phyloP scores from a whole-genome alignment of 177 flowering plant species.

The Vitis hybrid region DNA sequence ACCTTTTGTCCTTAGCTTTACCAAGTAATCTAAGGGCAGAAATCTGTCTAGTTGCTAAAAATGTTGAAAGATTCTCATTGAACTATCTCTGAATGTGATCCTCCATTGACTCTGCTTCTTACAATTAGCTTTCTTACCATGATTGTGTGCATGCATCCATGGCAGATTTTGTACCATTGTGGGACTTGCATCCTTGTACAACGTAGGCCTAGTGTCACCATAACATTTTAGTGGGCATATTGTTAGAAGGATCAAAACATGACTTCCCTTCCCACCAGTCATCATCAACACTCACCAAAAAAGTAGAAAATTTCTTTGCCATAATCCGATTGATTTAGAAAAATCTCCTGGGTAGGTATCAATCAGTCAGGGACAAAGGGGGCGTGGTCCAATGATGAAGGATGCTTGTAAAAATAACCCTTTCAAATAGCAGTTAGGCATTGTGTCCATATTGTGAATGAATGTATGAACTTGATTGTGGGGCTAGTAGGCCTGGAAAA shows the following conservation, averaged over 20 bases:
- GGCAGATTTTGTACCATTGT: neutral
- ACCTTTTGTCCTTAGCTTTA: too few species aligned
- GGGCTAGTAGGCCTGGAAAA: neutral
- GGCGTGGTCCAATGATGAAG: neutral
- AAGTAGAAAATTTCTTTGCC: too few species aligned
- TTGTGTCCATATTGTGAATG: neutral
- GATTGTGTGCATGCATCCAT: neutral
- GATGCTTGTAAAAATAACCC: constrained; percentile 4
- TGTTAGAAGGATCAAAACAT: neutral
- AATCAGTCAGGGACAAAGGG: neutral
- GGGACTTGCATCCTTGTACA: neutral
- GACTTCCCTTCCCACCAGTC: neutral
- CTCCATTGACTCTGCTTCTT: too few species aligned
- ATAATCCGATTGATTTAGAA: neutral
- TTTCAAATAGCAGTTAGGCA: neutral
- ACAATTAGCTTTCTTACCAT: neutral
- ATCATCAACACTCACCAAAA: too few species aligned
- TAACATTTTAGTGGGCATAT: neutral
- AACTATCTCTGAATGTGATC: too few species aligned
- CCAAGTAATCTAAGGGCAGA: too few species aligned
- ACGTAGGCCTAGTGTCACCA: neutral
- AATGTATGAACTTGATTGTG: neutral
- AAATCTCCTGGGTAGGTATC: neutral
- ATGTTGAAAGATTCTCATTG: too few species aligned
- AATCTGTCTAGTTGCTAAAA: too few species aligned